Evolutionary conservation across 768 basidiomycete species (phyloP), one percentile per base, ranked within the genome.

Genomic region (Podaxis sp.): DNA sequence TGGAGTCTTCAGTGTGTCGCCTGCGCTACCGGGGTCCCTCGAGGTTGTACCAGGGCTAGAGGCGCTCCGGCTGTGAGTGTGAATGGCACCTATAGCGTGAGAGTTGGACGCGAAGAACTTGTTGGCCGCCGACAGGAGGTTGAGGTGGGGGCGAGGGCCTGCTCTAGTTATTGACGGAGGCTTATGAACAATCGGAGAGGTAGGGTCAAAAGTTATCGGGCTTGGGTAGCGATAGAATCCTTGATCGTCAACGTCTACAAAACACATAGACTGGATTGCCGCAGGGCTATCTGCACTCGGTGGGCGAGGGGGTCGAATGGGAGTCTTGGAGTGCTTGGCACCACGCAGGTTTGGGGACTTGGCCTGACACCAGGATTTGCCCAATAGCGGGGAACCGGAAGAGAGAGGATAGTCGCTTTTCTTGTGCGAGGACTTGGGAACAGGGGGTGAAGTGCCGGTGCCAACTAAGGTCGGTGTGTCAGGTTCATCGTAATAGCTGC

Each of bases 281-380:
- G 60, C 61, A 9, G 65, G 63, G 42, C 64, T 63, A n/a, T 66
- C 65, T 1, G 50, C 54, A 4, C 58, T 62, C 1, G 62, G 65
- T 0, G 65, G 65, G 1, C 62, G 65, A 40, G 62, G 61, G 2
- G 65, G 65, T 10, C 65, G 51, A 2, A 63, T 23, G 6, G 62
- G 65, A 1, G 57, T 54, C 37, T 25, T 38, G 1, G 47, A 10
- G 21, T 28, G 27, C 9, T 11, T 46, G 13, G 9, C 10, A 11
- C 18, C 4, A n/a, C 35, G 18, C 10, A 38, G 10, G 9, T 28
- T 9, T n/a, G 13, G 52, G 36, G 7, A 4, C 11, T 5, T 3
- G 21, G n/a, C 11, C 21, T 6, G 35, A 38, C 37, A n/a, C 7
- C 14, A 28, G 14, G 35, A 21, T 18, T 18, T 18, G 7, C 42